Conservation (phyloP, 225 moss, liverwort and hornwort species). For the Physcomitrium patens region DNA sequence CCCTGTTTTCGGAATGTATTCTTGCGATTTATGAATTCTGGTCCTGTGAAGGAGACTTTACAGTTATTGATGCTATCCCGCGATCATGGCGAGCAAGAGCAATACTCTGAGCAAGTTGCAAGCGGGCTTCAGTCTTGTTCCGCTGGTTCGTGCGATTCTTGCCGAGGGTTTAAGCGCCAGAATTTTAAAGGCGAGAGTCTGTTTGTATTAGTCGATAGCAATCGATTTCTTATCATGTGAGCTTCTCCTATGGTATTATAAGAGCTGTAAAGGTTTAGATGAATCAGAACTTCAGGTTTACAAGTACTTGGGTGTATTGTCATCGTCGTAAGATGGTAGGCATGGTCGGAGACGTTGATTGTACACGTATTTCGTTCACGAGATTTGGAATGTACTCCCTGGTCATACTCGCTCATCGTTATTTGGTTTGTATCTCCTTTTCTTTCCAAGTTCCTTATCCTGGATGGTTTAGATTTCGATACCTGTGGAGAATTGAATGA, state of each 20-base stretch:
- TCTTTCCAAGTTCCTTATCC: too few species aligned
- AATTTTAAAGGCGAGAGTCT: neutral
- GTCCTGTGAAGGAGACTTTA: neutral
- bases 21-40: neutral
- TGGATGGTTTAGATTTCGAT: too few species aligned
- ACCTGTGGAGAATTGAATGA: too few species aligned
- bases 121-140: too few species aligned
- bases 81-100: neutral
- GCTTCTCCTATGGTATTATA: neutral
- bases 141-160: neutral
- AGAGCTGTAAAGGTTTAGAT: neutral
- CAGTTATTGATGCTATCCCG: neutral
- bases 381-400: too few species aligned
- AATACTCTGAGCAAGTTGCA: neutral
- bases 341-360: too few species aligned
- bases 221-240: neutral
- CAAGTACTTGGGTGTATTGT: too few species aligned
- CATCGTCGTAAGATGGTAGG: too few species aligned
- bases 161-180: conserved; percentile 24
- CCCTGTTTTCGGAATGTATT: neutral
- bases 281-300: too few species aligned
- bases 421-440: too few species aligned
- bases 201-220: neutral
- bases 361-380: too few species aligned
- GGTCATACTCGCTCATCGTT: too few species aligned